A percentile compares a stretch with the other conserved stretches of the same genome.
Conservation (phyloP, 805 yeast genomes). For the Saccharomyces kudriavzevii region DNA sequence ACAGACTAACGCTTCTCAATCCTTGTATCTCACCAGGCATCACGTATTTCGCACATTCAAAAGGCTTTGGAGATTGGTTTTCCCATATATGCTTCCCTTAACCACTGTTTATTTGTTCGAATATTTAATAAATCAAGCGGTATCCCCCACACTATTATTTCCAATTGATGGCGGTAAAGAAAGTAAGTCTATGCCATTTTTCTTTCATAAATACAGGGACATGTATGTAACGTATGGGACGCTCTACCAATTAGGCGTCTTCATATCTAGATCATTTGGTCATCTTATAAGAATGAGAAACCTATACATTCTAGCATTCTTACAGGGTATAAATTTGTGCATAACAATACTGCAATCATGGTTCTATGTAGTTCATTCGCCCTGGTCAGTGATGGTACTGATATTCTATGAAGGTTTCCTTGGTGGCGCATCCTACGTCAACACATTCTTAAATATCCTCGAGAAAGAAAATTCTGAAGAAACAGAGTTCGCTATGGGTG, state of each 20-base stretch:
- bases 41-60: constrained; percentile 25
- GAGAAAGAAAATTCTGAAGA: constrained; percentile 45
- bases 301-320: constrained; percentile 52
- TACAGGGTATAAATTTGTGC: constrained; percentile 60
- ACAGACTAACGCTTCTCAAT: neutral
- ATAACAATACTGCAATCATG: constrained; percentile 59
- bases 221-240: constrained; percentile 88
- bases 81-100: constrained; percentile 77
- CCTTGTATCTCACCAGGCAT: constrained; percentile 2
- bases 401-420: constrained; percentile 82
- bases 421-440: constrained; percentile 87
- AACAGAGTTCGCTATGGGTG: constrained; percentile 74
- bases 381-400: constrained; percentile 54
- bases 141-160: constrained; percentile 79
- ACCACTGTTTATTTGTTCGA: constrained; percentile 78
- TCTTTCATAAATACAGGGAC: constrained; percentile 67
- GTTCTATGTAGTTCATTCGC: constrained; percentile 45
- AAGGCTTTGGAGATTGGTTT: constrained; percentile 37
- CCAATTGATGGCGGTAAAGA: constrained; percentile 43
- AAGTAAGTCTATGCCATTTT: constrained; percentile 33
- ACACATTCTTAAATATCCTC: constrained; percentile 72
- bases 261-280: constrained; percentile 80
- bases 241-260: constrained; percentile 85
- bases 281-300: constrained; percentile 49
- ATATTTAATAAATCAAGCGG: constrained; percentile 84